Evolutionary conservation across 2,329 filamentous ascomycete genomes (phyloP), one percentile per base, ranked within the genome.

Genomic region (Aspergillus sp.): DNA sequence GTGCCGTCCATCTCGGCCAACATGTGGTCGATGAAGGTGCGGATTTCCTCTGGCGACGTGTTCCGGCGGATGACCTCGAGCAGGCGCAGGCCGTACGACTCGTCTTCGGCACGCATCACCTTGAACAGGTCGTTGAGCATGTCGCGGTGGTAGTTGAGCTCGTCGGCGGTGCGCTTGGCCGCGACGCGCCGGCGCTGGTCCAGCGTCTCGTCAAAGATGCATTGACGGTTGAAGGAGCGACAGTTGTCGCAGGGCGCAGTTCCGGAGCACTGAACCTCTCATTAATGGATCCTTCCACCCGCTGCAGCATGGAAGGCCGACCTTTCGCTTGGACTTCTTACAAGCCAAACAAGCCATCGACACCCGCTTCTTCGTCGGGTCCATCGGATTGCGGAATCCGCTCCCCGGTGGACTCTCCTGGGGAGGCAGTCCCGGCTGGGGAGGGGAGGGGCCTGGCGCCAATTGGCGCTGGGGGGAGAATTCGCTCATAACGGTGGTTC

Each of bases 161-260:
- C 72, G 45, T 73, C 69, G 2, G 72, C 64, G 3, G 71, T 73
- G 7, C 71, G 63, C 53, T 74, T 76, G 9, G 69, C 69, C 1
- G 68, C 70, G 16, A 73, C 69, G 16, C 72, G 68, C 3, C 71
- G 69, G 10, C 73, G 67, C 7, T 82, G 82, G 50, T 86, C 80
- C 31, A 81, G 77, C 1, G 81, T 81, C 64, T 83, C 80, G 63
- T 88, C 85, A 64, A 86, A 80, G 23, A 86, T 76, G 3, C 73
- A 76, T 32, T 64, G 61, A 25, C 67, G 58, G 19, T 66, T 63
- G 46, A 69, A 71, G 25, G 67, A 54, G 31, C 65, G 61, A 56
- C 73, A 76, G 45, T 72, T 72, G 20, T 71, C 62, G 48, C 73
- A 76, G 1, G 72, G 72, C 7, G 66, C 54, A 6, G 59, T 58